Base-by-base conservation (phyloP, 2,329 filamentous ascomycete species). In the Achaetomium macrosporum region DNA sequence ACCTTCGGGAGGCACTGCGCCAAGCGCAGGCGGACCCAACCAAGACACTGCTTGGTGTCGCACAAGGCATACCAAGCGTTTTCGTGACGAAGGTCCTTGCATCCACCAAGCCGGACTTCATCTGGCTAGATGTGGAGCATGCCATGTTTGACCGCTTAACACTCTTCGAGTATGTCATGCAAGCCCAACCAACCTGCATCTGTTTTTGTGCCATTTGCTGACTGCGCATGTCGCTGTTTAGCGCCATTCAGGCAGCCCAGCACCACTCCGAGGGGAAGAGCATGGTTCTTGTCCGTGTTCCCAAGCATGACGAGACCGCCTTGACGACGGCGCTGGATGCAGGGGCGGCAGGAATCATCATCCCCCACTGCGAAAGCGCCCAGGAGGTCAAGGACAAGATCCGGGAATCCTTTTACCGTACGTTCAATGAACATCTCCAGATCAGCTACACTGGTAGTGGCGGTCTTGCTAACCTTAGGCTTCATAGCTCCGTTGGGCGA, bases 251-350 rank as follows among this genome's bases (percentile, higher is more conserved):
- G 39, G 47, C 47, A 7, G 47, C 47, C n/a, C 58, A 61, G 39
- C 57, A 61, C 31, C 61, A 63, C 44, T 61, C 59, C 17, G 61
- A 63, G 54, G 61, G 61, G 39, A 57, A 57, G 49, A 43, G 58
- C 12, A 30, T 61, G 48, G 59, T 58, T 12, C 41, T 61, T 29
- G 53, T 57, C 45, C 58, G 61, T 7, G 51, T 61, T 2, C 54
- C 57, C 45, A 61, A 59, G 54, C 50, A 58, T 44, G 61, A 63
- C 42, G 48, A 54, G 35, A 40, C 50, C 51, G 51, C 44, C 53
- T 36, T 61, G 47, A 46, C 55, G 10, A 59, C 59, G 3, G 58
- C 59, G 12, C 53, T 63, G 29, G 61, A 63, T 42, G 59, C 61
- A 4, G 61, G 59, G n/a, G 57, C 58, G 9, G 25, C 58, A 2